Conservation (phyloP, 78 protist species). For the Dictyostelium purpureum region DNA sequence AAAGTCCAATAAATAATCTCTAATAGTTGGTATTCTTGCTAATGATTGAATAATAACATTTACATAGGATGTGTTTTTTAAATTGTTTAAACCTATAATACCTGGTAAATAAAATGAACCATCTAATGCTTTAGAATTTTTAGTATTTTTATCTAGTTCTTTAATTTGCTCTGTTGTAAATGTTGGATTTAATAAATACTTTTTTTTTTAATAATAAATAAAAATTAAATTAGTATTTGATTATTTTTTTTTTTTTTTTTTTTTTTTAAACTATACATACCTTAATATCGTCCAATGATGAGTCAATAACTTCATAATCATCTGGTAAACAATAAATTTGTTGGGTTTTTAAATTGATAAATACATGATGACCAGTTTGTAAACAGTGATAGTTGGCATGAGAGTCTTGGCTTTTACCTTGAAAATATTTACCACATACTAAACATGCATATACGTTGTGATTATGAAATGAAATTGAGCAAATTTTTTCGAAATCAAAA, state of each 20-base stretch:
- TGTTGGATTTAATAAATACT: constrained; percentile 79
- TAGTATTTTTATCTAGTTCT: constrained; percentile 17
- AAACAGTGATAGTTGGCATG: constrained; percentile 96
- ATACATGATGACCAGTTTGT: constrained; percentile 94
- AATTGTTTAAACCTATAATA: constrained; percentile 95
- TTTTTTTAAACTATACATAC: not conserved
- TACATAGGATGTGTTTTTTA: constrained; percentile 90
- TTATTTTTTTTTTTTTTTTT: too few species aligned
- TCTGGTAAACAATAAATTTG: constrained; percentile 98
- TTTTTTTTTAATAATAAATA: too few species aligned
- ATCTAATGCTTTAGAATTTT: constrained; percentile 73
- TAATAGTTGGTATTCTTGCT: constrained; percentile 78
- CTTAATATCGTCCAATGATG: constrained; percentile 94
- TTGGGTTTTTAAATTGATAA: constrained; percentile 89
- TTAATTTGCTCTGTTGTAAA: constrained; percentile 43
- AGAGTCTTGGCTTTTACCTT: constrained; percentile 93
- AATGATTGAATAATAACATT: constrained; percentile 96
- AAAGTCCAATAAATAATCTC: constrained; percentile 88
- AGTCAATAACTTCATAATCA: constrained; percentile 95
- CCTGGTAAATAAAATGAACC: constrained; percentile 90
- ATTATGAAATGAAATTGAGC: constrained; percentile 91
- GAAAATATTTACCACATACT: constrained; percentile 98
- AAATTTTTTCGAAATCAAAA: constrained; percentile 97
- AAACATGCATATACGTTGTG: constrained; percentile 98
- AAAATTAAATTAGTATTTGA: not conserved